Evolutionary conservation across 768 basidiomycete species (phyloP).

Genomic region (Pleurotus giganteus): DNA sequence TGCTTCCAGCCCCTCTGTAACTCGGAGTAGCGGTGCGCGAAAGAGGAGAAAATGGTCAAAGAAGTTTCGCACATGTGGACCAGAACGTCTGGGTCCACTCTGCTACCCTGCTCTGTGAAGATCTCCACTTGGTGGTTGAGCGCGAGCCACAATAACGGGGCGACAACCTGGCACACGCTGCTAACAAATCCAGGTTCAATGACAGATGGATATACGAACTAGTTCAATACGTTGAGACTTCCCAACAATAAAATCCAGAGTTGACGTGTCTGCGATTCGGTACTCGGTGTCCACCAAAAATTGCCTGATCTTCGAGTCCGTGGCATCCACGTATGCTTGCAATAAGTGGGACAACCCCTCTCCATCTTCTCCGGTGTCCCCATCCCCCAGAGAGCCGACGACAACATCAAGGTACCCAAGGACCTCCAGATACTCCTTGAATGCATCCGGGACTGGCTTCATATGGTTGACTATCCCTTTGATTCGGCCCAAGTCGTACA

Average conservation of each 20-base stretch:
- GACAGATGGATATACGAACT: background rate
- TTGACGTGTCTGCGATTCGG: slow-evolving; percentile 5
- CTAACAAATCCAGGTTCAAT: background rate
- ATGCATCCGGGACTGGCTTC: background rate
- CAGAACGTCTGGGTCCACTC: background rate
- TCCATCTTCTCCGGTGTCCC: background rate
- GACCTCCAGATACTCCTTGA: slow-evolving; percentile 1
- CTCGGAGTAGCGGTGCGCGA: background rate
- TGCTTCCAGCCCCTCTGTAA: slow-evolving; percentile 5
- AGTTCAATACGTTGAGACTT: slow-evolving; percentile 4
- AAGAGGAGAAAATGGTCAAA: background rate
- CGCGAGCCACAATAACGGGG: background rate
- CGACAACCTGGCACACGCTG: background rate
- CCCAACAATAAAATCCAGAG: slow-evolving; percentile 5
- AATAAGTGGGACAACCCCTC: background rate
- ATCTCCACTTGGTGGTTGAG: background rate
- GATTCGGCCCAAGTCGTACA: background rate
- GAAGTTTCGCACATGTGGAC: slow-evolving; percentile 6
- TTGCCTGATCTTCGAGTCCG: background rate
- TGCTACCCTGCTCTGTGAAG: background rate
- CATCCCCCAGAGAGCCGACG: slow-evolving; percentile 1
- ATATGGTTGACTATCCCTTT: background rate
- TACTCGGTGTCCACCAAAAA: slow-evolving; percentile 1
- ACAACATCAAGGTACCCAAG: background rate
- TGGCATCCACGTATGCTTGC: background rate